These are phyloP conservation scores for Nannizziopsis arthrosporioides DNA, from an alignment of 2,329 filamentous ascomycete genomes.

Conservation along the genomic window DNA sequence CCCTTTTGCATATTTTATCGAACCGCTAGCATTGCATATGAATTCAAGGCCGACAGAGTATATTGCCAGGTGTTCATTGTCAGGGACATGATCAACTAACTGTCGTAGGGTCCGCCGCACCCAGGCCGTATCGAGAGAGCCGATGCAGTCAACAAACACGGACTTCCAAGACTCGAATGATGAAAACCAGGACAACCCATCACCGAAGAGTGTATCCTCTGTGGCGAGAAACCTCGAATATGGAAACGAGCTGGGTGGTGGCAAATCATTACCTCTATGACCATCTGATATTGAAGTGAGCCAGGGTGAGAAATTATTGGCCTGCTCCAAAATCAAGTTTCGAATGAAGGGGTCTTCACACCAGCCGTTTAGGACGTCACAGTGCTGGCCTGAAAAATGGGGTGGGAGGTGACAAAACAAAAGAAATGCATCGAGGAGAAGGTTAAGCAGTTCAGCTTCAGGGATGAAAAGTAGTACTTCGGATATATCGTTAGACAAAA, in stretches of 20 bases:
- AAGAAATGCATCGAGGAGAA: conserved; percentile 59
- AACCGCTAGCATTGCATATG: conserved; percentile 41
- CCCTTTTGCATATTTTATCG: conserved; percentile 59
- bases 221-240: conserved; percentile 32
- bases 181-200: conserved; percentile 38
- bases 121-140: conserved; percentile 37
- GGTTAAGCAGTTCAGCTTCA: conserved; percentile 25
- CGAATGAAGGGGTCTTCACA: conserved; percentile 45
- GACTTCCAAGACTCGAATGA: conserved; percentile 26
- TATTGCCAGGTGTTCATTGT: conserved; percentile 47
- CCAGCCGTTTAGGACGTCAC: conserved; percentile 28
- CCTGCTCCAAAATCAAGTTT: conserved; percentile 29
- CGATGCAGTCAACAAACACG: conserved; percentile 18
- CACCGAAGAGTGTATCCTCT: conserved; percentile 45
- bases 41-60: conserved; percentile 61
- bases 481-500: conserved; percentile 67
- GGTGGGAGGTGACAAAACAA: conserved; percentile 56
- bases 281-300: conserved; percentile 13
- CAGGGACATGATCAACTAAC: conserved; percentile 37
- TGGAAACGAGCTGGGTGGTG: conserved; percentile 26
- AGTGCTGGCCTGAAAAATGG: conserved; percentile 22
- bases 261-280: conserved; percentile 9
- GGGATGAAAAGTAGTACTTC: conserved; percentile 42
- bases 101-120: conserved; percentile 46
- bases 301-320: conserved; percentile 20